Base-by-base conservation (phyloP, 2,329 filamentous ascomycete genomes). In the Magnaporthales sp. region DNA sequence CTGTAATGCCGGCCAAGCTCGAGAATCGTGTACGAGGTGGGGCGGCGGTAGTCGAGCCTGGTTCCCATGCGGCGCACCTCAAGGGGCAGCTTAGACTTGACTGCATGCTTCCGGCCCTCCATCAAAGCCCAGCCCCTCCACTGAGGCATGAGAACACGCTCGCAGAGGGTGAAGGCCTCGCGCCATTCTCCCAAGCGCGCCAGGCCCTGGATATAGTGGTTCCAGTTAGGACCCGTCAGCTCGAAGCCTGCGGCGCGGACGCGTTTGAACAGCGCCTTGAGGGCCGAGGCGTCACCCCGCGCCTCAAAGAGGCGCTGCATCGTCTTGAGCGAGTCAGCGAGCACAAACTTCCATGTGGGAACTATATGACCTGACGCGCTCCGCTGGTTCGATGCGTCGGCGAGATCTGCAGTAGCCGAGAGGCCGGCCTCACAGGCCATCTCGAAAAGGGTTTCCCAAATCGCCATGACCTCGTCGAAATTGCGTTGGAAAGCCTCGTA, bases 211-310 rank as follows among this genome's bases (percentile, higher is more conserved):
- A 97, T 83, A 70, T 91, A 88, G 64, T 85, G 82, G 74, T 96
- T 95, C 92, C 92, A 96, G 71, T 91, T 93, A 71, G 84, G 84
- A 74, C 86, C 89, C 73, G 92, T 89, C 67, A 97, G 77, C 30
- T 80, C 79, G 79, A 94, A 97, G 11, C 93, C 94, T 56, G 84
- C 81, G 1, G 75, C 74, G 9, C 86, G 79, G 11, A 93, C 79
- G n/a, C 26, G 77, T 8, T 78, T 68, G 5, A 80, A 73, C 13
- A 91, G 78, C 24, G 79, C 81, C 2, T 80, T 74, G 19, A 92
- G 79, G n/a, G 80, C 82, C 11, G 77, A 73, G 7, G 78, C 72
- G 68, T 87, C 77, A 7, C 75, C 70, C 67, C 76, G 73, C 13
- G 77, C 75, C 19, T 77, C 71, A 65, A 80, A 77, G 24, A 83